phyloP scores from a whole-genome alignment of 345 rosid species.

The Limnanthes douglasii region DNA sequence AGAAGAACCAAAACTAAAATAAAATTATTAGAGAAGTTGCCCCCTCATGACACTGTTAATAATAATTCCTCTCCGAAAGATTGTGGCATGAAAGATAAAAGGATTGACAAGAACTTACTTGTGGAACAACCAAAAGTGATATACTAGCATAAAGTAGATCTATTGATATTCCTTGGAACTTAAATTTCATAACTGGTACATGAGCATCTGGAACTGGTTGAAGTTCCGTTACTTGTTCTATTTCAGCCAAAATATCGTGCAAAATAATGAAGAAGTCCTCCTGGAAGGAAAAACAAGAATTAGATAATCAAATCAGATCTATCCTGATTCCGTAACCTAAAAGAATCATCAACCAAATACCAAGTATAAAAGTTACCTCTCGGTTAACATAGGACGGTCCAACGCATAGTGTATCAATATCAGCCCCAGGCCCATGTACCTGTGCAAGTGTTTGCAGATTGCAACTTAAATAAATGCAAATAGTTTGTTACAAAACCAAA shows the following conservation, averaged over 20 bases:
- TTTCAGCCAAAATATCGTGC: slow-evolving; percentile 50
- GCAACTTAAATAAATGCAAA: background rate
- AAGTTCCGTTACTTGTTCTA: slow-evolving; percentile 80
- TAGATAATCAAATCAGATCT: slow-evolving; percentile 1
- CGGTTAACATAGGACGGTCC: slow-evolving; percentile 91
- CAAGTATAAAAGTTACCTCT: slow-evolving; percentile 30
- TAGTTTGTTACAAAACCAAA: background rate
- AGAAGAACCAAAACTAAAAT: too few species aligned
- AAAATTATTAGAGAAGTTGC: too few species aligned
- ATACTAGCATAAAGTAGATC: slow-evolving; percentile 95
- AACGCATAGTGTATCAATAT: slow-evolving; percentile 81
- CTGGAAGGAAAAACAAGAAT: slow-evolving; percentile 18
- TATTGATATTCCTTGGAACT: slow-evolving; percentile 74
- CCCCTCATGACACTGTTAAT: too few species aligned
- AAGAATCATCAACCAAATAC: slow-evolving; percentile 2
- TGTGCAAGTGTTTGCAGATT: slow-evolving; percentile 7
- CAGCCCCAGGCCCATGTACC: slow-evolving; percentile 96
- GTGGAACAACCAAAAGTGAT: slow-evolving; percentile 66
- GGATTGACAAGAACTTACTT: slow-evolving; percentile 24
- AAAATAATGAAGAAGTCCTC: slow-evolving; percentile 75
- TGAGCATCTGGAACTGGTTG: slow-evolving; percentile 97
- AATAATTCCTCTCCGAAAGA: background rate
- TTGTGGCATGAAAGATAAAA: background rate
- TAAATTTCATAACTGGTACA: slow-evolving; percentile 95
- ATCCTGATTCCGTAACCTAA: too few species aligned